These are phyloP conservation scores for Hypericum androsaemum DNA, from an alignment of 345 rosid species.

Conservation along the genomic window DNA sequence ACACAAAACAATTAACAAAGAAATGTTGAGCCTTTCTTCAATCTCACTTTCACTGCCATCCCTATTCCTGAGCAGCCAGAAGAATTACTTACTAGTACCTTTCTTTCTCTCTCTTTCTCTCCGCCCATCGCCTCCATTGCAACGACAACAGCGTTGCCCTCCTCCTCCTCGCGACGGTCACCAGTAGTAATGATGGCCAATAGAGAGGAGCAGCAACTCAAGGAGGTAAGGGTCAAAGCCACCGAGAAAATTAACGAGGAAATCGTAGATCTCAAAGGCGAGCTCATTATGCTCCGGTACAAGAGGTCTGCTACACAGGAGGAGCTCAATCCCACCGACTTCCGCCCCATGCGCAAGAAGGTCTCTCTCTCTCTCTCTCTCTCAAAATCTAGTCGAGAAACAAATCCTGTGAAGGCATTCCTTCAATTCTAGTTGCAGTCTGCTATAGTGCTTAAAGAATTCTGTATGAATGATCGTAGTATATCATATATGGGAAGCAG, in stretches of 20 bases:
- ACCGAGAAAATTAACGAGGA: conserved; percentile 76
- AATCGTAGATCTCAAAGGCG: conserved; percentile 84
- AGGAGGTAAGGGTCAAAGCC: conserved; percentile 57
- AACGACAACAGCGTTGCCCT: conserved; percentile 10
- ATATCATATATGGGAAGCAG: too few relatives aligned
- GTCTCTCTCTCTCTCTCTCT: conserved; percentile 23
- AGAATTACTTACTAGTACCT: conserved; percentile 30
- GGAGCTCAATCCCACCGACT: conserved; percentile 89
- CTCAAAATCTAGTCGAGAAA: too few relatives aligned
- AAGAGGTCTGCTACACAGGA: conserved; percentile 74
- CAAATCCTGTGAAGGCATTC: too few relatives aligned
- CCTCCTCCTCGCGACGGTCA: too few relatives aligned
- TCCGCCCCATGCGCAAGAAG: conserved; percentile 75
- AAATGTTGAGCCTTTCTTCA: conserved; percentile 52
- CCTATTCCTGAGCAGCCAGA: conserved; percentile 33
- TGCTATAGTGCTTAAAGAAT: too few relatives aligned
- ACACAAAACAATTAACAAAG: conserved; percentile 4
- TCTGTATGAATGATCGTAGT: too few relatives aligned
- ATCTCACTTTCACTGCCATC: conserved; percentile 26
- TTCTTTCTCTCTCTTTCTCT: conserved; percentile 7
- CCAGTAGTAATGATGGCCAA: conserved; percentile 80
- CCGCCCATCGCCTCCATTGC: conserved; percentile 13
- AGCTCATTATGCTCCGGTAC: conserved; percentile 81
- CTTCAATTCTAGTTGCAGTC: too few relatives aligned
- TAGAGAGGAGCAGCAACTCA: conserved; percentile 63